Conservation (phyloP, 352 stramenopile genomes). For the Phytophthora palmivora region DNA sequence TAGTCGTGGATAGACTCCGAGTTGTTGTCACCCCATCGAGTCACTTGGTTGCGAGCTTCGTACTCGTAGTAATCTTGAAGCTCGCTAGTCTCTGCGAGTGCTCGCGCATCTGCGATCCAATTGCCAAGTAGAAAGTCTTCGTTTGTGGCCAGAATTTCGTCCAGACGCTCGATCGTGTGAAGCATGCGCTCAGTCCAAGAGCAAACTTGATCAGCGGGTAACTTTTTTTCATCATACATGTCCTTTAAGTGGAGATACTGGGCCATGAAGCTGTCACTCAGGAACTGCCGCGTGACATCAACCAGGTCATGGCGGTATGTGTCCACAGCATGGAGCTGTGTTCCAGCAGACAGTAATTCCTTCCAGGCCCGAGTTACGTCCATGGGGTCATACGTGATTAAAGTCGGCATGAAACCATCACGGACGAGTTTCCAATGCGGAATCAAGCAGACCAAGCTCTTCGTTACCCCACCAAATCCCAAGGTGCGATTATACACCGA, state of each 20-base stretch:
- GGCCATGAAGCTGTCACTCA: conserved; percentile 69
- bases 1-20: conserved; percentile 78
- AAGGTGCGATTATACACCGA: conserved; percentile 83
- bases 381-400: conserved; percentile 75
- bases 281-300: conserved; percentile 78
- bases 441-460: conserved; percentile 73
- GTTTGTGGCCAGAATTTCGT: conserved; percentile 71
- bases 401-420: conserved; percentile 77
- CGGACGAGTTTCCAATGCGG: conserved; percentile 70
- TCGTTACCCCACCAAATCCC: conserved; percentile 75
- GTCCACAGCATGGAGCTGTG: conserved; percentile 50
- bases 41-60: conserved; percentile 85
- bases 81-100: conserved; percentile 27
- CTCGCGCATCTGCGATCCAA: conserved; percentile 70
- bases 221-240: conserved; percentile 47
- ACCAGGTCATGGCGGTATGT: conserved; percentile 82
- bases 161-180: conserved; percentile 56
- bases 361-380: conserved; percentile 70
- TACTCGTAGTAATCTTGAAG: conserved; percentile 75
- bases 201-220: conserved; percentile 42
- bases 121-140: conserved; percentile 75
- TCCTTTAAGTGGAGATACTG: conserved; percentile 68
- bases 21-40: conserved; percentile 83
- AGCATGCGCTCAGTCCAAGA: conserved; percentile 55
- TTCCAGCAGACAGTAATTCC: conserved; percentile 51